Conservation (phyloP, 805 yeast species). For the Pichia californica region DNA sequence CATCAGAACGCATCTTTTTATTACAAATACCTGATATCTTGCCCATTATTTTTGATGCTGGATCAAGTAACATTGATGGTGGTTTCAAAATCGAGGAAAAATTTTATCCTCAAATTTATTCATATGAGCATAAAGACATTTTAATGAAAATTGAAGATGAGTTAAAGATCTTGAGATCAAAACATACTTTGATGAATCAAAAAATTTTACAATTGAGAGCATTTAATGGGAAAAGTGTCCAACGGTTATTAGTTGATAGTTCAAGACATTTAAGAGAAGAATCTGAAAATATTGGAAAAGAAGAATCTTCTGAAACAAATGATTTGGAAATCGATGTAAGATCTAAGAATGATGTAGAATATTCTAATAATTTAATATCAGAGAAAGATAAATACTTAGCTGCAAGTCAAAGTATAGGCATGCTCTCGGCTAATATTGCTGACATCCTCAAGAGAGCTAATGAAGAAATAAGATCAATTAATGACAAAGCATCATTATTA, state of each 20-base stretch:
- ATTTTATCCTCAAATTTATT: conserved; percentile 36
- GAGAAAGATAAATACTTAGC: conserved; percentile 11
- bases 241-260: conserved; percentile 21
- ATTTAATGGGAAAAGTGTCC: conserved; percentile 29
- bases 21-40: conserved; percentile 29
- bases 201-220: conserved; percentile 22
- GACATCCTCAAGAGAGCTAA: conserved; percentile 6
- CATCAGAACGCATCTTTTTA: conserved; percentile 11
- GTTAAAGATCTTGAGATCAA: conserved; percentile 4
- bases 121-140: conserved; percentile 23
- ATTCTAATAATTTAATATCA: conserved; percentile 4
- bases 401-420: conserved; percentile 10
- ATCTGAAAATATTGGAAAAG: background rate
- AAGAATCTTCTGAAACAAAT: background rate
- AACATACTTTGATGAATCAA: conserved; percentile 5
- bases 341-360: background rate
- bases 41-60: conserved; percentile 28
- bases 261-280: conserved; percentile 17
- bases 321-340: background rate
- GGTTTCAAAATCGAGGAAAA: conserved; percentile 26
- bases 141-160: conserved; percentile 16
- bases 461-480: conserved; percentile 13
- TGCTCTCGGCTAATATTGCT: conserved; percentile 2
- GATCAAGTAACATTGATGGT: conserved; percentile 23
- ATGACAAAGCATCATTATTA: conserved; percentile 14